Evolutionary conservation across 2,329 filamentous ascomycete species (phyloP).

Genomic region (Fusarium kyushuense): DNA sequence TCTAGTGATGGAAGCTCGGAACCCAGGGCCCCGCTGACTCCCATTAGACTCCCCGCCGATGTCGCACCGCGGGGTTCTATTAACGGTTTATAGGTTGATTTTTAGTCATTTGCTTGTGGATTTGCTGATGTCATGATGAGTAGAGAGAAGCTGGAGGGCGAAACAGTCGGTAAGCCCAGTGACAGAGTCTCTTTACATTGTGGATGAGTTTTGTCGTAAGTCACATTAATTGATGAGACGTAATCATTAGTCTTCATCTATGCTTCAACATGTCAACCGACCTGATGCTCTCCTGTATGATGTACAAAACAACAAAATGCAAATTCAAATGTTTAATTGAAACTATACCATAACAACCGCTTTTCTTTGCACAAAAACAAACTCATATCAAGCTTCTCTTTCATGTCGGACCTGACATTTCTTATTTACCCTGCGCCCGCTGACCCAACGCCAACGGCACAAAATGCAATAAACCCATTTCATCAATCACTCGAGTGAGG

Average conservation of each 20-base stretch:
- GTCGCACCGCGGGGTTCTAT: constrained; percentile 43
- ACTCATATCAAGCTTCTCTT: constrained; percentile 29
- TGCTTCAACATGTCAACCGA: not conserved
- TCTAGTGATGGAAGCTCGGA: constrained; percentile 1
- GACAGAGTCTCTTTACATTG: not conserved
- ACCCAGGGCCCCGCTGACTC: constrained; percentile 13
- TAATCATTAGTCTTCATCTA: not conserved
- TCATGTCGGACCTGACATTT: constrained; percentile 23
- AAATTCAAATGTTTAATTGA: constrained; percentile 2
- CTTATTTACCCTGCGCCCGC: constrained; percentile 38
- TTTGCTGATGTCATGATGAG: constrained; percentile 36
- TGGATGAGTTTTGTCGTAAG: not conserved
- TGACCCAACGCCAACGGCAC: constrained; percentile 46
- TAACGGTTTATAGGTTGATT: not conserved
- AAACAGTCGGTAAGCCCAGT: not conserved
- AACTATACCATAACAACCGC: not conserved
- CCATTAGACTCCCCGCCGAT: constrained; percentile 36
- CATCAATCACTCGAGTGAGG: constrained; percentile 45
- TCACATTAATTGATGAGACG: not conserved
- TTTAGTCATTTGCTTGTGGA: constrained; percentile 34
- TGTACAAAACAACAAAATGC: constrained; percentile 18
- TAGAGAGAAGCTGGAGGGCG: not conserved
- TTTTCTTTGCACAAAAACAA: constrained; percentile 7
- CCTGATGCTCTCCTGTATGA: constrained; percentile 8
- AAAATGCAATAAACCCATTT: constrained; percentile 41